Base-by-base conservation (phyloP, 2,329 filamentous ascomycete species). In the Dactylonectria estremocensis region DNA sequence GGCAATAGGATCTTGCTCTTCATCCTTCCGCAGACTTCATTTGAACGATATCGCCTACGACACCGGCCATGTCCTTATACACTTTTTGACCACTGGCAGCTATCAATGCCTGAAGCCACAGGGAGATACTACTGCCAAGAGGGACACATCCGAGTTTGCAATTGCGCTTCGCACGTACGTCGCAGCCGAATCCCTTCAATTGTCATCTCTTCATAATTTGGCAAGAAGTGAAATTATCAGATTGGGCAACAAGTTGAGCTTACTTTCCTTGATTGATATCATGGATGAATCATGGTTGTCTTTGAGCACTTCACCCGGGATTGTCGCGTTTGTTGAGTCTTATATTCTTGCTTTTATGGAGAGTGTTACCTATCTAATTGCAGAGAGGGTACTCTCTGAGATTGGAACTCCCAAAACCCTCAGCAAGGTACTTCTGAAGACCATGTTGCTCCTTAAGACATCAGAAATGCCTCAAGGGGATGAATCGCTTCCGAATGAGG, bases 161-260 rank as follows among this genome's bases (percentile, higher is more conserved):
- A 71, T 53, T 1, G 59, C 69, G 1, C 70, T 67, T 16, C 9
- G 35, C 0, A 40, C 55, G 0, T 63, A 64, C 40, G 55, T 31
- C 11, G 58, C 48, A 2, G 66, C 69, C 7, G 11, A 53, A 1
- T 18, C 18, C 0, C 18, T 71, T 2, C 22, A 55, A 0, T 5
- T 71, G 1, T 10, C 33, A 2, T 1, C 8, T 10, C 52, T 70
- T n/a, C 13, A 49, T 24, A 22, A 58, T 9, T 5, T 58, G 1
- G 40, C 56, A 4, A 22, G 18, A 0, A 37, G 5, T 0, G 69
- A 61, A 2, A 63, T 69, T 7, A n/a, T 31, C 1, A 22, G 14
- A 2, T 3, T 69, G 0, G 69, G 58, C 11, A 13, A 31, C 0
- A 4, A 35, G 5, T 10, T 72, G 57, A 64, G 16, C 2, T 2